phyloP scores from a whole-genome alignment of 2,329 filamentous ascomycete species.

The Rosellinia necatrix region DNA sequence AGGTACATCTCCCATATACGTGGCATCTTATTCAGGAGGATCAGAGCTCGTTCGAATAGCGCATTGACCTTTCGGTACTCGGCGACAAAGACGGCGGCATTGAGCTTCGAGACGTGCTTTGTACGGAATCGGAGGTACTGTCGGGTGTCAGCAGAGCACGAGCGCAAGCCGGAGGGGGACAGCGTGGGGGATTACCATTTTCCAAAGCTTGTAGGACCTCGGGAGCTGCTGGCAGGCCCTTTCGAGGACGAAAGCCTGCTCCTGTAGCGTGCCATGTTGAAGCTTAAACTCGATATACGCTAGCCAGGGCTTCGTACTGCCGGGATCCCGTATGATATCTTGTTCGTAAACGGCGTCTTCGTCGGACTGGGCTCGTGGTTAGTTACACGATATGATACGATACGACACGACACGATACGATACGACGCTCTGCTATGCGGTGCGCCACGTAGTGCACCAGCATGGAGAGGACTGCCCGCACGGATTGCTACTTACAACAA shows the following conservation, averaged over 20 bases:
- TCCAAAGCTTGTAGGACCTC: constrained; percentile 98
- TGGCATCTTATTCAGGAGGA: constrained; percentile 98
- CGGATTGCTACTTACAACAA: constrained; percentile 52
- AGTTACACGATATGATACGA: constrained; percentile 30
- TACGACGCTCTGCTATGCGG: too few species aligned
- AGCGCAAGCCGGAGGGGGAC: constrained; percentile 5
- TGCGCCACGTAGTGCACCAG: too few species aligned
- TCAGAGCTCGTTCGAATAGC: constrained; percentile 88
- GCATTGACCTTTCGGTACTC: constrained; percentile 95
- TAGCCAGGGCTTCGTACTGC: constrained; percentile 91
- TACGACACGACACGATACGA: not conserved
- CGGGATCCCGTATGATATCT: constrained; percentile 84
- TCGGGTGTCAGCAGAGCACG: constrained; percentile 20
- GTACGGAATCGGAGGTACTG: constrained; percentile 85
- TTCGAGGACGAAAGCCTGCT: constrained; percentile 88
- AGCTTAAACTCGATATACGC: constrained; percentile 91
- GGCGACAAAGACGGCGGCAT: constrained; percentile 75
- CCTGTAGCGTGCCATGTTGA: constrained; percentile 80
- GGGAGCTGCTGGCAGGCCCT: constrained; percentile 88
- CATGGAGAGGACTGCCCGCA: too few species aligned
- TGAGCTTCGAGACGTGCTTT: constrained; percentile 80
- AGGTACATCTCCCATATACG: constrained; percentile 98
- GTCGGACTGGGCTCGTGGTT: constrained; percentile 62
- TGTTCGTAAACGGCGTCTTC: constrained; percentile 97
- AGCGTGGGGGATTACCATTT: constrained; percentile 65